Conservation (phyloP, 2,329 filamentous ascomycete genomes). For the Aurifilum marmelostoma region DNA sequence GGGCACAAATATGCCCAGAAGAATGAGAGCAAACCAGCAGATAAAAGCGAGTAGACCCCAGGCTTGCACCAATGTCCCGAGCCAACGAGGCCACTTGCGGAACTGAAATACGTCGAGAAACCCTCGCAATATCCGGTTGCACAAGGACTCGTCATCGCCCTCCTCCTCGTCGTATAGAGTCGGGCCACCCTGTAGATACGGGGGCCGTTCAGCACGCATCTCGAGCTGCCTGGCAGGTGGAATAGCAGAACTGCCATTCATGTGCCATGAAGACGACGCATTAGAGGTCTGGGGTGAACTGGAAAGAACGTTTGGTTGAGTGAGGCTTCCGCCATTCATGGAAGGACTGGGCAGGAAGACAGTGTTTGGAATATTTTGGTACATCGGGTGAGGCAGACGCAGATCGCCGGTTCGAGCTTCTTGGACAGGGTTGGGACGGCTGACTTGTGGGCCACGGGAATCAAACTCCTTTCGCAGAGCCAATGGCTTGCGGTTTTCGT, state of each 20-base stretch:
- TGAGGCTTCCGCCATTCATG: no score
- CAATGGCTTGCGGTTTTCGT: no score
- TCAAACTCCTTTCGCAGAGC: background rate
- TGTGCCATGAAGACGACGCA: background rate
- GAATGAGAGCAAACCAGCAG: slow-evolving; percentile 13
- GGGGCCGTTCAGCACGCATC: background rate
- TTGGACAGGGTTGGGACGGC: slow-evolving; percentile 3
- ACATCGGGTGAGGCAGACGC: slow-evolving; percentile 4
- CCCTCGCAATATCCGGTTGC: background rate
- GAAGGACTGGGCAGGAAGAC: background rate
- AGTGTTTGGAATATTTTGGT: no score
- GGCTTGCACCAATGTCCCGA: slow-evolving; percentile 10
- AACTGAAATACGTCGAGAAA: background rate
- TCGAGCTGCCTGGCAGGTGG: background rate
- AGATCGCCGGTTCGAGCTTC: slow-evolving; percentile 6
- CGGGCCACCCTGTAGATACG: background rate
- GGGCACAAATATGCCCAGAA: slow-evolving; percentile 19
- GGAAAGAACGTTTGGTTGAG: no score
- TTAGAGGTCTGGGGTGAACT: background rate
- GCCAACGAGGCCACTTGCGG: slow-evolving; percentile 11
- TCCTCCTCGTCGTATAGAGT: background rate
- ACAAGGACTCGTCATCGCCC: background rate
- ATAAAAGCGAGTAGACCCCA: slow-evolving; percentile 19
- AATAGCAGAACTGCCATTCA: no score
- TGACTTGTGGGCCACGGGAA: background rate